These are phyloP conservation scores for Hypoxylon lenormandii DNA, from an alignment of 495 filamentous ascomycete genomes.

Conservation along the genomic window DNA sequence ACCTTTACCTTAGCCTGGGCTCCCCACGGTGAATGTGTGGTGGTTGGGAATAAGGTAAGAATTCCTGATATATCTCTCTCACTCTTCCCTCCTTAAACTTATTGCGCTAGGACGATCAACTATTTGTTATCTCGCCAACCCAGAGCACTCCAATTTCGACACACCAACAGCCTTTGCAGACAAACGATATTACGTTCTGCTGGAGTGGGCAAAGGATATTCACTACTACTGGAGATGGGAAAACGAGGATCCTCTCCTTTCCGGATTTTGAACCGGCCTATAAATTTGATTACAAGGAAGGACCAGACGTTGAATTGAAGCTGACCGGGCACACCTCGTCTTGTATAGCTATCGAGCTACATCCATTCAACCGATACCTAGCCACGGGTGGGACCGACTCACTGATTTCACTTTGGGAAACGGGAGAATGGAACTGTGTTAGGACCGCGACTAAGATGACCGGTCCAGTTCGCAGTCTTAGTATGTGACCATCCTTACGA, in stretches of 20 bases:
- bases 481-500: conserved; percentile 51
- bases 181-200: conserved; percentile 85
- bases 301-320: conserved; percentile 63
- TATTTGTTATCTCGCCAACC: conserved; percentile 72
- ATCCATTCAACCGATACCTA: conserved; percentile 81
- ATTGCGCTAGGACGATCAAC: conserved; percentile 70
- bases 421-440: conserved; percentile 87
- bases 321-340: conserved; percentile 87
- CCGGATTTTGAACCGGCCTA: conserved; percentile 67
- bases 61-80: conserved; percentile 12
- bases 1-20: conserved; percentile 87
- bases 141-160: conserved; percentile 66
- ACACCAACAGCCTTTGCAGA: conserved; percentile 78
- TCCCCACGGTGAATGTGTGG: conserved; percentile 82
- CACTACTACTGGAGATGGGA: conserved; percentile 84
- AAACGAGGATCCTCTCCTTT: conserved; percentile 82
- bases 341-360: conserved; percentile 76
- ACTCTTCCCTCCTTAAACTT: conserved; percentile 21
- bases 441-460: conserved; percentile 80
- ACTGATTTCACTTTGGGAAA: conserved; percentile 90
- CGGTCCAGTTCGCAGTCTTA: conserved; percentile 84
- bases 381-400: conserved; percentile 91
- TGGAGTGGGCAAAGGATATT: conserved; percentile 78
- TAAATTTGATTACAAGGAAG: conserved; percentile 56
- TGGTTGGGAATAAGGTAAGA: conserved; percentile 85